phyloP scores from a whole-genome alignment of 2,329 filamentous ascomycete species.

The Sporothrix schenckii region DNA sequence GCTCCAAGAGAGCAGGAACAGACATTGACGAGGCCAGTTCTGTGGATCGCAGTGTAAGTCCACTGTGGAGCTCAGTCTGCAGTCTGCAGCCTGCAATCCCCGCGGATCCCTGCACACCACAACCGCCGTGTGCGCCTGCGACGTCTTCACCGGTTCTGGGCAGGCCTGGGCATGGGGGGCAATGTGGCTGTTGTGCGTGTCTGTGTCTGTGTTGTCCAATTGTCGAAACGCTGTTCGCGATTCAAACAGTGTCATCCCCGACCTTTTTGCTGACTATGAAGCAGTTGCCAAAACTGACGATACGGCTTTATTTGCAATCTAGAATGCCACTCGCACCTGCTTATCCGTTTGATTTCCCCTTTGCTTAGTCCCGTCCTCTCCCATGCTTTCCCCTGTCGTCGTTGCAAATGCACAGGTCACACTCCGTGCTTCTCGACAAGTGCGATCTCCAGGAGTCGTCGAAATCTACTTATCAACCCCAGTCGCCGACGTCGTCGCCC shows the following conservation, averaged over 20 bases:
- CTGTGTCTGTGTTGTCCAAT: not conserved
- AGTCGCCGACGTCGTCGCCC: conserved; percentile 1
- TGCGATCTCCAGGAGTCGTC: not conserved
- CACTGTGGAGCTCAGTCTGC: conserved; percentile 1
- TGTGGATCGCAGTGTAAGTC: conserved; percentile 10
- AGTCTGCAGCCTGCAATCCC: conserved; percentile 12
- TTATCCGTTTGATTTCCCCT: not conserved
- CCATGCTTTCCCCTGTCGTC: not conserved
- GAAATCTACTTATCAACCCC: not conserved
- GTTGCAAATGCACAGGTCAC: not conserved
- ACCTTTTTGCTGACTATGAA: not conserved
- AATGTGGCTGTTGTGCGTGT: not conserved
- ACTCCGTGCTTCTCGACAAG: not conserved
- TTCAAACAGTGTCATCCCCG: not conserved
- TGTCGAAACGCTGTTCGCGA: not conserved
- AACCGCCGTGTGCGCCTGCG: conserved; percentile 12
- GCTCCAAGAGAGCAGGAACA: too few species aligned
- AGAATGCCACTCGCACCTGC: not conserved
- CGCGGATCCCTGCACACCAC: conserved; percentile 23
- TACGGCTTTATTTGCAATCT: not conserved
- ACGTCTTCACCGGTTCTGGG: conserved; percentile 14
- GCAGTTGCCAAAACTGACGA: not conserved
- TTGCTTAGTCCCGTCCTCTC: not conserved
- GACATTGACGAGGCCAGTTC: not conserved
- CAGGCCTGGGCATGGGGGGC: not conserved